Percentiles rank a stretch among this genome's conserved stretches.
These are phyloP conservation scores for Botrytis medusae DNA, from an alignment of 2,329 filamentous ascomycete genomes.

Conservation along the genomic window DNA sequence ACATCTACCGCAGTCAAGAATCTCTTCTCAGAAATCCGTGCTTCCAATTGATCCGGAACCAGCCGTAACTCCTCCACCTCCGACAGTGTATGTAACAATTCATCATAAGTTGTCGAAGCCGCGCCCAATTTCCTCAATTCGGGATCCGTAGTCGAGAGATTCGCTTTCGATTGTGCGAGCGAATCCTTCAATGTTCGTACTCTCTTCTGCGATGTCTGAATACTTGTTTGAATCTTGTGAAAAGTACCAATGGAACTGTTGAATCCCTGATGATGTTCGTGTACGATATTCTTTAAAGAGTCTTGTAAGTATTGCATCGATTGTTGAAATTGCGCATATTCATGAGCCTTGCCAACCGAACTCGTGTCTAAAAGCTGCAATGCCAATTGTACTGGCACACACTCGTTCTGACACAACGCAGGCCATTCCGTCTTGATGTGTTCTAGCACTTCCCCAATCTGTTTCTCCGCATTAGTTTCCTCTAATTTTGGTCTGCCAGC, in stretches of 20 bases:
- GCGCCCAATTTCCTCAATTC: conserved; percentile 88
- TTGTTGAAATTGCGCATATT: conserved; percentile 79
- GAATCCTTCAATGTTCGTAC: conserved; percentile 81
- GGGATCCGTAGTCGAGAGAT: conserved; percentile 80
- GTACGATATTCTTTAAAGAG: conserved; percentile 90
- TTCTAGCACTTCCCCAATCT: conserved; percentile 59
- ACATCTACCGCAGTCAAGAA: conserved; percentile 93
- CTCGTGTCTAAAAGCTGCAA: conserved; percentile 91
- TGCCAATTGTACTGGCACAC: conserved; percentile 91
- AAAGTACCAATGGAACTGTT: conserved; percentile 99
- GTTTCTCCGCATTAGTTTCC: conserved; percentile 38
- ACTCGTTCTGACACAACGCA: conserved; percentile 84
- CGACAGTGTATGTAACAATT: conserved; percentile 77
- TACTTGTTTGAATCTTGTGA: conserved; percentile 95
- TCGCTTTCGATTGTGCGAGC: conserved; percentile 76
- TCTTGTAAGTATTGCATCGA: conserved; percentile 88
- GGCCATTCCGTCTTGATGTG: conserved; percentile 89
- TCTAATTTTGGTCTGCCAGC: conserved; percentile 20
- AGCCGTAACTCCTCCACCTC: conserved; percentile 85
- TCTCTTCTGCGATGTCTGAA: conserved; percentile 82
- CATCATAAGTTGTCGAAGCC: conserved; percentile 86
- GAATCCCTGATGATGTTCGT: conserved; percentile 98
- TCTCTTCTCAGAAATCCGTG: conserved; percentile 91
- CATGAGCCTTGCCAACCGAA: conserved; percentile 86
- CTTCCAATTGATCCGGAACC: conserved; percentile 89